These are phyloP conservation scores for Auricularia auricula-judae DNA, from an alignment of 768 basidiomycete species.

Conservation along the genomic window DNA sequence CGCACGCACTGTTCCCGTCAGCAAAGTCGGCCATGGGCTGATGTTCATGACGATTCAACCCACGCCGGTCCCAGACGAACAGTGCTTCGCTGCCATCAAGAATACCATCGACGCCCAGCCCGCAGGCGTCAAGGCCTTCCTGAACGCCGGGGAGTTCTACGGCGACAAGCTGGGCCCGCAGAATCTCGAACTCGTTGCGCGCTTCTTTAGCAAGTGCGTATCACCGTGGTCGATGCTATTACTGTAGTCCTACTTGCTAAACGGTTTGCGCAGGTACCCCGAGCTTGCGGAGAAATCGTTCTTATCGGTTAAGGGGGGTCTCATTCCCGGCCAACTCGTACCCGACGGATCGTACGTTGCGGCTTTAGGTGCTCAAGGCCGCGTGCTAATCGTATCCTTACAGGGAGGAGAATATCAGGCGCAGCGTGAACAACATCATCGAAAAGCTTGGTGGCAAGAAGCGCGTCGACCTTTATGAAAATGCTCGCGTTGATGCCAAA, in stretches of 20 bases:
- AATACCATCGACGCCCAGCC: conserved; percentile 33
- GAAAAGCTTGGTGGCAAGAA: conserved; percentile 7
- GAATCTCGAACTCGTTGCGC: conserved; percentile 38
- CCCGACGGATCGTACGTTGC: too few species aligned
- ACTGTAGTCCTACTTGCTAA: neutral
- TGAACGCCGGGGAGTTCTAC: conserved; percentile 57
- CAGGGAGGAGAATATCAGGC: conserved; percentile 4
- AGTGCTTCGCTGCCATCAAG: conserved; percentile 52
- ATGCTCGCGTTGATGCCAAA: conserved; percentile 34
- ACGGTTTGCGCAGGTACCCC: too few species aligned
- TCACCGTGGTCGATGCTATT: conserved; percentile 23
- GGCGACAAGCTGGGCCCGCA: conserved; percentile 23
- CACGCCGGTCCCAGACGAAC: conserved; percentile 40
- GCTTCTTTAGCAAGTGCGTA: conserved; percentile 39
- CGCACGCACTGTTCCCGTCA: too few species aligned
- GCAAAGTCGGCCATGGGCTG: neutral
- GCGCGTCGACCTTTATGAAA: conserved; percentile 28
- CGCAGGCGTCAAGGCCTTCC: conserved; percentile 32
- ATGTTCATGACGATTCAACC: conserved; percentile 24
- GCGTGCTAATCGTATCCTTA: too few species aligned
- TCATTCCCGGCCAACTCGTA: too few species aligned
- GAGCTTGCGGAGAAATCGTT: too few species aligned
- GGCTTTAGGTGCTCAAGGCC: too few species aligned
- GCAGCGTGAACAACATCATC: conserved; percentile 3
- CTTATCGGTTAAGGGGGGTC: too few species aligned